A percentile compares a stretch with the other conserved stretches of the same genome.
These are phyloP conservation scores for Curvularia hawaiiensis DNA, from an alignment of 2,329 filamentous ascomycete genomes.

Conservation along the genomic window DNA sequence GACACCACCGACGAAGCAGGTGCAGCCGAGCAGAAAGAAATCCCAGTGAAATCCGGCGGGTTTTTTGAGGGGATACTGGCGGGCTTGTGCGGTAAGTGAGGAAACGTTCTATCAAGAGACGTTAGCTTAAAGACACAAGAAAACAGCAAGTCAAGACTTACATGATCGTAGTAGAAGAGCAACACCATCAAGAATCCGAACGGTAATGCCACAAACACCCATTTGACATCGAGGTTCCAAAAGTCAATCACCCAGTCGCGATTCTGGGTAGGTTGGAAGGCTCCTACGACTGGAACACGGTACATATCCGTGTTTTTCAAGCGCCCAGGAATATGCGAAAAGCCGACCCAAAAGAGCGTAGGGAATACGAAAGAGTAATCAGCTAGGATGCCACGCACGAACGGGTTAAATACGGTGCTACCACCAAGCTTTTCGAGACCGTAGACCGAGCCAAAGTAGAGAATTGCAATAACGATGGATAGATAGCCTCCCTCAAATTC, in stretches of 20 bases:
- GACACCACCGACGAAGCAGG: constrained; percentile 58
- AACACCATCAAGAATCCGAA: constrained; percentile 61
- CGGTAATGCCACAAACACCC: constrained; percentile 59
- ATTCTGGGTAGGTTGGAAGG: constrained; percentile 55
- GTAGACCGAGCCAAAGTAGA: constrained; percentile 59
- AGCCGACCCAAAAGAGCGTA: constrained; percentile 61
- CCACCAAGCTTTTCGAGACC: constrained; percentile 56
- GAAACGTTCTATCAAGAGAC: constrained; percentile 51
- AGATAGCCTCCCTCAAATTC: constrained; percentile 54
- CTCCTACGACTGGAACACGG: constrained; percentile 50
- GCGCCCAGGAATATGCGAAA: constrained; percentile 57
- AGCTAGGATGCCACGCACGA: constrained; percentile 53
- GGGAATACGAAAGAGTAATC: constrained; percentile 57
- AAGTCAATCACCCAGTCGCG: constrained; percentile 59
- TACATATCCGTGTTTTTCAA: constrained; percentile 51
- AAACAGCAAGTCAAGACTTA: constrained; percentile 23
- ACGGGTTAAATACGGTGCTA: constrained; percentile 52
- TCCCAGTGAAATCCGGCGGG: constrained; percentile 64
- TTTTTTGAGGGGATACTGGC: constrained; percentile 59
- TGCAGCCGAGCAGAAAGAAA: constrained; percentile 61
- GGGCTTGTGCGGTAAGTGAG: constrained; percentile 59
- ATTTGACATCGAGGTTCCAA: constrained; percentile 58
- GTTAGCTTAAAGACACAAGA: neutral
- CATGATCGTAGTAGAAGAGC: constrained; percentile 64
- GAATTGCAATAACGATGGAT: constrained; percentile 56